phyloP scores from a whole-genome alignment of 2,329 filamentous ascomycete species.

The Lasiodiplodia sp. region DNA sequence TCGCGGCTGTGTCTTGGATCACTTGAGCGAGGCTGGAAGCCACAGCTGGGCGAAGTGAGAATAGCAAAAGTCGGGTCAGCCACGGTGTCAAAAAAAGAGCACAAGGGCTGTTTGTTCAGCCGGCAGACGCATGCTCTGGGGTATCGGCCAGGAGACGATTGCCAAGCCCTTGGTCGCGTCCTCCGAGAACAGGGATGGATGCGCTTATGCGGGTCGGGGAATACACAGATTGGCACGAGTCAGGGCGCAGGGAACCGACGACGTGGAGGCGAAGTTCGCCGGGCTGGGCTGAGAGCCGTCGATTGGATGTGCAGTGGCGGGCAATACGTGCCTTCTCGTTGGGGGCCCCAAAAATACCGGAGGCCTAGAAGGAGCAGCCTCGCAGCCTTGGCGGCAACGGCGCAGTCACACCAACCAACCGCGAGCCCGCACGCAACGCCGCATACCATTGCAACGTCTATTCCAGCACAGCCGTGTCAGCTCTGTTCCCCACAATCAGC shows the following conservation, averaged over 20 bases:
- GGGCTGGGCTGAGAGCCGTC: conserved; percentile 6
- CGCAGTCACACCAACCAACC: background rate
- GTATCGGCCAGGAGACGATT: background rate
- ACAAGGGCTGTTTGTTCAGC: background rate
- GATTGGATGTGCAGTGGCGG: conserved; percentile 1
- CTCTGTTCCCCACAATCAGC: background rate
- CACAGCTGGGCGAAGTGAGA: background rate
- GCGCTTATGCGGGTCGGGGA: background rate
- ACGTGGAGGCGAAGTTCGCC: conserved; percentile 11
- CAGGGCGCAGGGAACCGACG: background rate
- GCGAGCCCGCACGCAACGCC: background rate
- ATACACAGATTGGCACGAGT: conserved; percentile 4
- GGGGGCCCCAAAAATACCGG: background rate
- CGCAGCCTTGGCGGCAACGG: background rate
- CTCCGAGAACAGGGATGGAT: background rate
- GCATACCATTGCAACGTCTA: background rate
- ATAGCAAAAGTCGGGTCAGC: background rate
- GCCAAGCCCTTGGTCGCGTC: background rate
- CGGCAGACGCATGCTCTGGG: background rate
- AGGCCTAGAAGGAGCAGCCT: background rate
- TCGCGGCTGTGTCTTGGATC: conserved; percentile 6
- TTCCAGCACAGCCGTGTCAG: background rate
- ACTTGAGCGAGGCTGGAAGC: background rate
- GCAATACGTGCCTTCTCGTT: background rate
- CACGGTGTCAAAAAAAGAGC: background rate